Base-by-base conservation (phyloP, 768 basidiomycete genomes). In the Chalciporus piperatus region DNA sequence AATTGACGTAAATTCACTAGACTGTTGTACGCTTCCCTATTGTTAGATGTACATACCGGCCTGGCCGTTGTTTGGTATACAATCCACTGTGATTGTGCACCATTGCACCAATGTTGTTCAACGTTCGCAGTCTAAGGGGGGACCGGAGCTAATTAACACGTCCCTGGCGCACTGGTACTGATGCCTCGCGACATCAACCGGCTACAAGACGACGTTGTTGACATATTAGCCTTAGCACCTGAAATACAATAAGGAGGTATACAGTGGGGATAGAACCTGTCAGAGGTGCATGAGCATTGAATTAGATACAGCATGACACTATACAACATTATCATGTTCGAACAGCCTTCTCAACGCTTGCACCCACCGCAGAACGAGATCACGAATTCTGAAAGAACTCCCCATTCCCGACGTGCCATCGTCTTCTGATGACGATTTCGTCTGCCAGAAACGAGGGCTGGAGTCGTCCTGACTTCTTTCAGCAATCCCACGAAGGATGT, bases 401-500 rank as follows among this genome's bases (percentile, higher is more conserved):
- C 47, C 47, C 46, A 42, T 25, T 12, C 37, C 46, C 23, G 27
- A 27, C 35, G 16, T n/a, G 12, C 16, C 22, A 41, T 59, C 57
- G 14, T 50, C 50, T 8, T 51, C 54, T 10, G 25, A 41, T 39
- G 48, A 45, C 42, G 41, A 45, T 35, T 51, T 45, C 25, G 51
- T 41, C 48, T 51, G 39, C n/a, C n/a, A n/a, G 20, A 28, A 47
- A 43, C 4, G 47, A 33, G 33, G 40, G 8, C 44, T 19, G 22
- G 16, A 33, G 22, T 10, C 30, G 13, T 59, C 51, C 27, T 46
- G 47, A 47, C 56, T 50, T 45, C 68, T 59, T 51, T 68, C 68
- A 28, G 52, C 59, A 32, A 81, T 61, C 17, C 70, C 77, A 46
- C 59, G 54, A 50, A 79, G 53, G 49, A 89, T 81, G 10, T 79